phyloP scores from a whole-genome alignment of 2,329 filamentous ascomycete genomes.

The Emericellopsis atlantica region DNA sequence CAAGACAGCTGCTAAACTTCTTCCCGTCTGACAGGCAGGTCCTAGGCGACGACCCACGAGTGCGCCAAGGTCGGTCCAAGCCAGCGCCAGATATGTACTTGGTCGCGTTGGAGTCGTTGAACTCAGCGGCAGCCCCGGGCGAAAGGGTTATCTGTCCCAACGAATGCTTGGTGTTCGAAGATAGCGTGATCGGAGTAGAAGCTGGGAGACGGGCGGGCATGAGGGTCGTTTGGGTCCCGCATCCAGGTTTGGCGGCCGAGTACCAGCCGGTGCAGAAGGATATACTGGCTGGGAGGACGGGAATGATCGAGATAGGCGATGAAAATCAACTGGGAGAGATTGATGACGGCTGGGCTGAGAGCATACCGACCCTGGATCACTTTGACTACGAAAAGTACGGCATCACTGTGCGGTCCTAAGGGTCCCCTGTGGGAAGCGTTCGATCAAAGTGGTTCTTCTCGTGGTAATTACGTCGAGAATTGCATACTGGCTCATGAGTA shows the following conservation, averaged over 20 bases:
- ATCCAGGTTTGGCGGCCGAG: constrained; percentile 37
- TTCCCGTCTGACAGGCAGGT: constrained; percentile 44
- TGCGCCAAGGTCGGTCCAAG: constrained; percentile 51
- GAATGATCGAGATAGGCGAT: constrained; percentile 5
- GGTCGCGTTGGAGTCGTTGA: constrained; percentile 52
- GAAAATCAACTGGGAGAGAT: constrained; percentile 13
- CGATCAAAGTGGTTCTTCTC: too few species aligned
- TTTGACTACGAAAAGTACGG: constrained; percentile 17
- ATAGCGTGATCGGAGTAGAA: constrained; percentile 60
- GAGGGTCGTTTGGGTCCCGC: constrained; percentile 61
- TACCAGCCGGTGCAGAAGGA: constrained; percentile 9
- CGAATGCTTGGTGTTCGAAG: constrained; percentile 66
- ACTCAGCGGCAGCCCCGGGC: constrained; percentile 35
- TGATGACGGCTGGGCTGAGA: constrained; percentile 17
- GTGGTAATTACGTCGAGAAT: too few species aligned
- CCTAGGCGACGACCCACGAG: constrained; percentile 53
- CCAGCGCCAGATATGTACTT: constrained; percentile 64
- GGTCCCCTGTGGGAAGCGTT: too few species aligned
- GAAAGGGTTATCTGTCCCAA: constrained; percentile 39
- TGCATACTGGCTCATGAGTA: too few species aligned
- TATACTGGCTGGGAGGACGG: constrained; percentile 2
- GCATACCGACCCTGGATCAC: constrained; percentile 13
- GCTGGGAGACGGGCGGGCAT: constrained; percentile 59
- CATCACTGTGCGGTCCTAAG: too few species aligned
- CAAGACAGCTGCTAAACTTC: constrained; percentile 10